Evolutionary conservation across 768 basidiomycete genomes (phyloP), one percentile per base, ranked within the genome.

Genomic region (Naganishia vaughanmartiniae): DNA sequence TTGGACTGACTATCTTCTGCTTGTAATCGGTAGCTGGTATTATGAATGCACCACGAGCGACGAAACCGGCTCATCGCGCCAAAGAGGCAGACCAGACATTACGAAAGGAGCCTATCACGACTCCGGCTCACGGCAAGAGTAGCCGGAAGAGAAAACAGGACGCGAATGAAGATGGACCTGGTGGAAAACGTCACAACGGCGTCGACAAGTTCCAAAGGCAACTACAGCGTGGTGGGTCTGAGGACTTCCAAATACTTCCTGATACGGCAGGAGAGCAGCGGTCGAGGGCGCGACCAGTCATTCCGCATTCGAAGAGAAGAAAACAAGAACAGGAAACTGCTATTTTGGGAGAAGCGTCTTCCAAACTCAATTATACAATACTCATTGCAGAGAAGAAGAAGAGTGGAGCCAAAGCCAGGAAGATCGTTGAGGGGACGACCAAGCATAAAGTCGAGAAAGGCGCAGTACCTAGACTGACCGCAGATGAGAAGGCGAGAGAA

Each of bases 401-500:
- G 6, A 26, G 4, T 4, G 48, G 24, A 1, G 24, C 21, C 12
- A 51, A 26, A 51, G 24, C 21, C 7, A 26, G n/a, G 21, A 51
- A 7, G 1, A 31, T 33, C 30, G 54, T 33, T 6, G 54, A 30
- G 17, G 26, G 21, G 54, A 55, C 54, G 30, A 31, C 54, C 33
- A 34, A 55, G 54, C 11, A 34, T 2, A 30, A 34, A 19, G 5
- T 19, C 30, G 3, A 28, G 26, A 55, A 55, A 3, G 17, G 33
- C 19, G 54, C 15, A 34, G 17, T 11, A 9, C 24, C 26, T 63
- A 4, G 4, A 15, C n/a, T 15, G 24, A 26, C 39, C 4, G 60
- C 60, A 26, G 60, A 63, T 10, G 60, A 63, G 11, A n/a, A 63
- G 33, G 36, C 60, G 14, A n/a, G 60, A 42, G 60, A 63, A 15